Evolutionary conservation across 306 rosid species (phyloP).

Genomic region (Vicia villosa): DNA sequence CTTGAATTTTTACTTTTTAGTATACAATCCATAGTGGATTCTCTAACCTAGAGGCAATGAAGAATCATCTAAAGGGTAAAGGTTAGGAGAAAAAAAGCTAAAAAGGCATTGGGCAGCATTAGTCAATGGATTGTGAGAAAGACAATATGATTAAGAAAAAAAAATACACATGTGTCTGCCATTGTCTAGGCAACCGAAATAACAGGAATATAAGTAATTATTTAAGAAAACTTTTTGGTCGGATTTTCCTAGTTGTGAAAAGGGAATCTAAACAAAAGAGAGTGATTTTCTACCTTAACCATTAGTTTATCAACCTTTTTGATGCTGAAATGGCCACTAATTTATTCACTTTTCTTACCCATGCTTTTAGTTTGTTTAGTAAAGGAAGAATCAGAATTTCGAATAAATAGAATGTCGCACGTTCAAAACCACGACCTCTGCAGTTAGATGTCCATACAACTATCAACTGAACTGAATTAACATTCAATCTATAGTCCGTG

Average conservation of each 20-base stretch:
- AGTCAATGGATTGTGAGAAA: slow-evolving; percentile 23
- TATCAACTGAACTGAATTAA: too few relatives aligned
- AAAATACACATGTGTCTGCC: slow-evolving; percentile 31
- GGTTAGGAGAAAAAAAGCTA: background rate
- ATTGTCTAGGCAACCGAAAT: slow-evolving; percentile 30
- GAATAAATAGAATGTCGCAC: too few relatives aligned
- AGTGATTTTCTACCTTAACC: slow-evolving; percentile 29
- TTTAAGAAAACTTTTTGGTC: slow-evolving; percentile 33
- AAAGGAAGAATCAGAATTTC: too few relatives aligned
- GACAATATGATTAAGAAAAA: slow-evolving; percentile 31
- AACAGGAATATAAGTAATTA: slow-evolving; percentile 13
- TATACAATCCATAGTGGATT: too few relatives aligned
- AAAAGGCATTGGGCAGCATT: slow-evolving; percentile 10
- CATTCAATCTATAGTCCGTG: too few relatives aligned
- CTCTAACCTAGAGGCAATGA: background rate
- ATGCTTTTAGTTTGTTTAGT: too few relatives aligned
- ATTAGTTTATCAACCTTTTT: slow-evolving; percentile 5
- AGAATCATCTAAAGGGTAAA: slow-evolving; percentile 9
- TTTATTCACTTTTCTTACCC: background rate
- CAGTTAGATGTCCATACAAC: too few relatives aligned
- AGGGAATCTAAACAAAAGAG: background rate
- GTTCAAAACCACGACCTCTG: too few relatives aligned
- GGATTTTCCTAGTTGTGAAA: slow-evolving; percentile 5
- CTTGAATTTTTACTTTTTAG: too few relatives aligned
- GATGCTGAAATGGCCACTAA: slow-evolving; percentile 18